Conservation (phyloP, 1,284 basidiomycete species). For the Fomitiporia mediterranea region DNA sequence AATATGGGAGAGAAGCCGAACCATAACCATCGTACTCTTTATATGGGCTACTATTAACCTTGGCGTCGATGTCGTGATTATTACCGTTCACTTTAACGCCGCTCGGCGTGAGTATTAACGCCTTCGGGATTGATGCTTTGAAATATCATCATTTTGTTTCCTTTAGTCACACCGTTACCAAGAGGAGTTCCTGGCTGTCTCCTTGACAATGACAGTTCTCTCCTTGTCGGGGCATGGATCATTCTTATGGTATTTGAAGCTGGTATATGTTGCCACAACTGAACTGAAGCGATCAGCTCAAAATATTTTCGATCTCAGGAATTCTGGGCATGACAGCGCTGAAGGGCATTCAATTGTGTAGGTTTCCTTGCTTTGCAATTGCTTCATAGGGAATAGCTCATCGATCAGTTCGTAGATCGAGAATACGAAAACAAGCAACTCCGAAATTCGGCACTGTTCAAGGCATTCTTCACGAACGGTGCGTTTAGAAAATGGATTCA, state of each 20-base stretch:
- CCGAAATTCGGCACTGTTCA: background rate
- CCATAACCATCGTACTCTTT: background rate
- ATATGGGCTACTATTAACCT: background rate
- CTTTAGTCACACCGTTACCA: background rate
- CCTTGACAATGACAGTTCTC: background rate
- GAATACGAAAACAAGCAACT: background rate
- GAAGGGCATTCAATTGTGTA: background rate
- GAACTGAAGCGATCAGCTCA: too few relatives aligned
- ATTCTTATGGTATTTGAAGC: constrained; percentile 7
- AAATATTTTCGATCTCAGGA: background rate
- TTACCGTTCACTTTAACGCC: background rate
- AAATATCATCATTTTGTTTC: background rate
- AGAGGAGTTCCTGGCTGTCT: background rate
- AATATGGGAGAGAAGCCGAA: background rate
- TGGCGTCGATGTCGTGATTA: background rate
- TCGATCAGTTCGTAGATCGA: too few relatives aligned
- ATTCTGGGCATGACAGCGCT: background rate
- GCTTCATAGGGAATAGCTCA: too few relatives aligned
- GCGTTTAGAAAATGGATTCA: background rate
- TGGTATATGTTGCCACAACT: background rate
- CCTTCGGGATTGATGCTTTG: too few relatives aligned
- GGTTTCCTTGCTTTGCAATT: background rate
- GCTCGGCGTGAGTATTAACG: background rate
- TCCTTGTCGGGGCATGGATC: constrained; percentile 2
- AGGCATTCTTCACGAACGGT: background rate